A percentile compares a stretch with the other conserved stretches of the same genome.
Evolutionary conservation across 2,329 filamentous ascomycete species (phyloP).

Genomic region (Trichoderma atrobrunneum): DNA sequence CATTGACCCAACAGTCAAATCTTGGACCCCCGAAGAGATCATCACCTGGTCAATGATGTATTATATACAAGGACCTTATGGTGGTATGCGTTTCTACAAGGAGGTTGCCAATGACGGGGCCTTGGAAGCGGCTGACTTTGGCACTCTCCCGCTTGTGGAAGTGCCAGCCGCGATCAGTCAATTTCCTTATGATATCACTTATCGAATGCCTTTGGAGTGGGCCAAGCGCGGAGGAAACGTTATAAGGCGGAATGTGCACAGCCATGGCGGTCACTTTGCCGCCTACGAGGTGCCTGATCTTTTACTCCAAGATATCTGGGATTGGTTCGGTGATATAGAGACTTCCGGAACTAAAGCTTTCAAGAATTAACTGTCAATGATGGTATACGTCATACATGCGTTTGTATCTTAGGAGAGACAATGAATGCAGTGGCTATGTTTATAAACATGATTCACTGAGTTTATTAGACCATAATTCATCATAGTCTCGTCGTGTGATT

Average conservation of each 20-base stretch:
- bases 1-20: neutral
- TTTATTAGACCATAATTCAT: too few species aligned
- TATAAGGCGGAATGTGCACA: neutral
- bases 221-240: neutral
- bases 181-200: constrained; percentile 2
- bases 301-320: neutral
- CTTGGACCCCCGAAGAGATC: neutral
- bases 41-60: constrained; percentile 9
- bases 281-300: neutral
- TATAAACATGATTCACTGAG: too few species aligned
- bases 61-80: constrained; percentile 1
- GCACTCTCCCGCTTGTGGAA: neutral
- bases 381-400: too few species aligned
- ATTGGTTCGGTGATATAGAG: neutral
- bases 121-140: neutral
- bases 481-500: too few species aligned
- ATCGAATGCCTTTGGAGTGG: neutral
- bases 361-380: too few species aligned
- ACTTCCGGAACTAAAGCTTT: neutral
- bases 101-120: neutral
- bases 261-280: constrained; percentile 1
- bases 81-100: neutral
- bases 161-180: neutral
- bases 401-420: too few species aligned
- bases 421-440: too few species aligned